Conservation (phyloP, 2,329 filamentous ascomycete genomes). For the Neopestalotiopsis rosae region DNA sequence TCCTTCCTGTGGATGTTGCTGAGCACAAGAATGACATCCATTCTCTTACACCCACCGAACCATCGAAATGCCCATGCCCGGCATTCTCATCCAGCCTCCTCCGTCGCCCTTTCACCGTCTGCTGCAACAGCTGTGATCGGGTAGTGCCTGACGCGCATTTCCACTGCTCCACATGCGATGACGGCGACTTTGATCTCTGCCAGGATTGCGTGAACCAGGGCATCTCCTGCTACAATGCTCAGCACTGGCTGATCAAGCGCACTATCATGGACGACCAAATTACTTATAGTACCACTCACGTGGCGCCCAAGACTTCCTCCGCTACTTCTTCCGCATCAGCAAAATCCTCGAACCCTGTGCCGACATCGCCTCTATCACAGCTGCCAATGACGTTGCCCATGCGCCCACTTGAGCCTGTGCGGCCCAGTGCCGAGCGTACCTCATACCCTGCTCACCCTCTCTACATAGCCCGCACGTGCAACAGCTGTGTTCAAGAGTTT, state of each 20-base stretch:
- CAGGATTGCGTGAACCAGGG: constrained; percentile 76
- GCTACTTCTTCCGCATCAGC: constrained; percentile 27
- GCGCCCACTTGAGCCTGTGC: constrained; percentile 19
- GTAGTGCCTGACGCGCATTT: constrained; percentile 84
- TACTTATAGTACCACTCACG: constrained; percentile 83
- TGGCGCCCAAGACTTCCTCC: constrained; percentile 66
- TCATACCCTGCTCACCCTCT: neutral
- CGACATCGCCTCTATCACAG: neutral
- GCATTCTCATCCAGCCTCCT: constrained; percentile 21
- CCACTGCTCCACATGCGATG: constrained; percentile 92
- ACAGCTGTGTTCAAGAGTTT: constrained; percentile 70
- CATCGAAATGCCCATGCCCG: neutral
- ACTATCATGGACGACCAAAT: constrained; percentile 79
- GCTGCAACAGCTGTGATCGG: constrained; percentile 88
- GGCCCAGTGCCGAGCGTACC: neutral
- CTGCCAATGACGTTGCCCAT: constrained; percentile 24
- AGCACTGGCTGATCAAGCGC: constrained; percentile 96
- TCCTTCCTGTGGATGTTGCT: constrained; percentile 5
- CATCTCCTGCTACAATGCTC: constrained; percentile 75
- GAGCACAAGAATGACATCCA: neutral
- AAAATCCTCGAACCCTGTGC: neutral
- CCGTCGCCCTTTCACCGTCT: constrained; percentile 73
- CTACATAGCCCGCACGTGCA: constrained; percentile 65
- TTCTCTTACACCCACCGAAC: neutral
- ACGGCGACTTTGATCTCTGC: constrained; percentile 95